Evolutionary conservation across 768 basidiomycete genomes (phyloP).

Genomic region (Russula virescens): DNA sequence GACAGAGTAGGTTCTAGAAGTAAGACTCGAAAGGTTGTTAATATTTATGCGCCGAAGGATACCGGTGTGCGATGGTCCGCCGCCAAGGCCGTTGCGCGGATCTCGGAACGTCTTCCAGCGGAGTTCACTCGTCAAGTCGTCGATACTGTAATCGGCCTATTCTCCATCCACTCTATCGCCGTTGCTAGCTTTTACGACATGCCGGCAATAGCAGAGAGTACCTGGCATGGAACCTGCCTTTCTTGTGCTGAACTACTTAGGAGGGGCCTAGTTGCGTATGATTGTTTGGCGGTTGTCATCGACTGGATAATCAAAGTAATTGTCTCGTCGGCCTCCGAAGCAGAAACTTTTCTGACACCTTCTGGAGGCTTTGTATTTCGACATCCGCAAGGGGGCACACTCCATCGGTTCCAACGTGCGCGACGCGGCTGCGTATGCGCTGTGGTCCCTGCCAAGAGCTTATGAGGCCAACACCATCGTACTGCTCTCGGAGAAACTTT

Average conservation of each 20-base stretch:
- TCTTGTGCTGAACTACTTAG: constrained; percentile 92
- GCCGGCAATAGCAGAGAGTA: constrained; percentile 72
- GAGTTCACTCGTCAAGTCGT: constrained; percentile 79
- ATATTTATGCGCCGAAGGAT: constrained; percentile 49
- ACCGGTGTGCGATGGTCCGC: constrained; percentile 93
- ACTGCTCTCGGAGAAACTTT: constrained; percentile 59
- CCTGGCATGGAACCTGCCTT: constrained; percentile 93
- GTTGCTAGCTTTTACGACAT: constrained; percentile 64
- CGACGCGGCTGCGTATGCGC: constrained; percentile 88
- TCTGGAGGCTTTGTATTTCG: constrained; percentile 80
- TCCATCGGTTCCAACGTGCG: constrained; percentile 93
- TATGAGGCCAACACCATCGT: constrained; percentile 53
- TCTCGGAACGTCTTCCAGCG: constrained; percentile 71
- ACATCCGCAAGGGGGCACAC: constrained; percentile 86
- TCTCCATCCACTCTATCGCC: constrained; percentile 63
- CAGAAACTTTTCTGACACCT: constrained; percentile 19
- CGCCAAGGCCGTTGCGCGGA: constrained; percentile 85
- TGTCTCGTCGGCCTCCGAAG: background rate
- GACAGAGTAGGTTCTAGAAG: constrained; percentile 60
- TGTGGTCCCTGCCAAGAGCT: constrained; percentile 90
- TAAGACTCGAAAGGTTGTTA: background rate
- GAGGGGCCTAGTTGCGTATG: constrained; percentile 58
- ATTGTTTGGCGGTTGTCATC: constrained; percentile 57
- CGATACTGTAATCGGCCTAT: constrained; percentile 70
- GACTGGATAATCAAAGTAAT: constrained; percentile 76